Base-by-base conservation (phyloP, 208 protist species). In the Jaenimonas drosophilae region DNA sequence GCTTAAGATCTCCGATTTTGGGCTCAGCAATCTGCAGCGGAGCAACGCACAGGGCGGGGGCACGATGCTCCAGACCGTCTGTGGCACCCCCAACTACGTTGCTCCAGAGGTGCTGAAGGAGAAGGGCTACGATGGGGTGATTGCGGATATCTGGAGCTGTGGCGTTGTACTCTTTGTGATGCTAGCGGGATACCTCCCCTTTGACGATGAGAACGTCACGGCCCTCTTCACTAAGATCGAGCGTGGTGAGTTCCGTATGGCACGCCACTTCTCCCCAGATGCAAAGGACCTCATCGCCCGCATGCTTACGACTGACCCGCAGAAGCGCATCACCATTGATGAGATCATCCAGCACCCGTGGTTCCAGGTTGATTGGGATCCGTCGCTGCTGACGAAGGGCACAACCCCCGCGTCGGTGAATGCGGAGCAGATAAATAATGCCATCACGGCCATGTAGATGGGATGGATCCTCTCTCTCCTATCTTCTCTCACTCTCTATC, bases 61-160 rank as follows among this genome's bases (percentile, higher is more conserved):
- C 27, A 71, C 57, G 23, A 76, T 91, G 70, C 63, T 88, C 38
- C 73, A 89, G 63, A 95, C 88, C 16, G 71, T 88, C 16, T 95
- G 88, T 54, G 88, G 88, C 39, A 93, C 84, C 16, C 88, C 88
- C 14, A 86, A 89, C 57, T 94, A 91, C 64, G 70, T 93, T 14
- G 81, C 96, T 0, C 88, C 94, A 9, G 91, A 98, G 67, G 83
- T 97, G 36, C 58, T 98, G 17, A 68, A 76, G 42, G 75, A 87
- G 32, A 67, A 78, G 19, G 85, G 82, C 6, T 95, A 98, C 63
- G 80, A 94, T 25, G 94, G 93, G 20, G 54, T 79, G 7, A 79
- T 79, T 33, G 91, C 97, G 3, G 96, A 98, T 69, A 89, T 96
- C 62, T 98, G 96, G 96, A 80, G 72, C 31, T 92, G 88, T 46